phyloP scores from a whole-genome alignment of 1,284 basidiomycete species.

The Amylostereum chailletii region DNA sequence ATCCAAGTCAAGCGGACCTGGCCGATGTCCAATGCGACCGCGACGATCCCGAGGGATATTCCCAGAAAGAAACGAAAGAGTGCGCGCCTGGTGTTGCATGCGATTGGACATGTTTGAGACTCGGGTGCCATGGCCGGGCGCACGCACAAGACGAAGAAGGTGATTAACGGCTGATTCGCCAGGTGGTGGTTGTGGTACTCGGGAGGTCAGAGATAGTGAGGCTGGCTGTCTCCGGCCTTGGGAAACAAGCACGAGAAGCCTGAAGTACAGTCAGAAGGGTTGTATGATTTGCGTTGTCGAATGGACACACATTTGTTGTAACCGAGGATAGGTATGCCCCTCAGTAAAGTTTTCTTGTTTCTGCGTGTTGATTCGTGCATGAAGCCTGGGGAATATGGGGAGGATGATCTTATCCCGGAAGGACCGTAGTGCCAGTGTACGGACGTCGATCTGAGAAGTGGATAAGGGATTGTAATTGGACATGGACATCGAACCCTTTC shows the following conservation, averaged over 20 bases:
- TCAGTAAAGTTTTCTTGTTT: slow-evolving; percentile 46
- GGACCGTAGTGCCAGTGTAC: slow-evolving; percentile 67
- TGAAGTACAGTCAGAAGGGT: slow-evolving; percentile 16
- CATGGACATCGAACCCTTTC: slow-evolving; percentile 31
- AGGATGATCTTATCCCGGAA: slow-evolving; percentile 78
- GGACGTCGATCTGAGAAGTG: slow-evolving; percentile 61
- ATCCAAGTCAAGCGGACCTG: slow-evolving; percentile 17
- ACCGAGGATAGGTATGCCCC: slow-evolving; percentile 37
- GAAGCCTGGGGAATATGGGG: slow-evolving; percentile 50
- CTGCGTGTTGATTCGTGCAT: slow-evolving; percentile 41
- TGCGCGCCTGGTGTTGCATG: slow-evolving; percentile 27
- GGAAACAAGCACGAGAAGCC: slow-evolving; percentile 72
- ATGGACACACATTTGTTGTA: slow-evolving; percentile 63
- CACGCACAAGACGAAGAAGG: slow-evolving; percentile 50
- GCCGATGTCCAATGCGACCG: slow-evolving; percentile 53
- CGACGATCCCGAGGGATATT: slow-evolving; percentile 66
- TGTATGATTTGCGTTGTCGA: too few species aligned
- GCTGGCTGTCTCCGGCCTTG: slow-evolving; percentile 43
- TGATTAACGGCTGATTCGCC: slow-evolving; percentile 59
- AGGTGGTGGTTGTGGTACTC: slow-evolving; percentile 41
- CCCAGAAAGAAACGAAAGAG: slow-evolving; percentile 63
- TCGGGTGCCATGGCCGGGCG: slow-evolving; percentile 26
- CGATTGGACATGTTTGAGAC: slow-evolving; percentile 13
- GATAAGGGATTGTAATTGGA: slow-evolving; percentile 18
- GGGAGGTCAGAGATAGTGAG: slow-evolving; percentile 42